phyloP scores from a whole-genome alignment of 2,329 filamentous ascomycete genomes.

The Elsinoe ampelina region DNA sequence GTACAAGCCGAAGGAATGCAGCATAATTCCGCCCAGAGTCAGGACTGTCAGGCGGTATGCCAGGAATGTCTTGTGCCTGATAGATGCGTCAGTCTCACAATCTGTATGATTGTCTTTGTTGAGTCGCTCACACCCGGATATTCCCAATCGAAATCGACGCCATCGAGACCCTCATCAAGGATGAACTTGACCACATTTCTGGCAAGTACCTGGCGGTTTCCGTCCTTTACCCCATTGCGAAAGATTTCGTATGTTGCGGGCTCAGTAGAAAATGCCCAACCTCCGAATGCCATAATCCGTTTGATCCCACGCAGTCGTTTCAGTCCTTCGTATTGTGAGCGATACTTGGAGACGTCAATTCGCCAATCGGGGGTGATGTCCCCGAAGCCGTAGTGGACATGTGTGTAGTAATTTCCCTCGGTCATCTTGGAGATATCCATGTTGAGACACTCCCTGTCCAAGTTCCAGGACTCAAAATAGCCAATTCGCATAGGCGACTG shows the following conservation, averaged over 20 bases:
- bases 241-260: constrained; percentile 31
- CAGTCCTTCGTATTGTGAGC: not conserved
- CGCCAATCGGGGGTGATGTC: constrained; percentile 17
- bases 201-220: constrained; percentile 28
- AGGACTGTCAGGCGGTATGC: too few relatives aligned
- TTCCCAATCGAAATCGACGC: constrained; percentile 42
- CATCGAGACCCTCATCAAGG: constrained; percentile 22
- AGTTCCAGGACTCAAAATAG: constrained; percentile 28
- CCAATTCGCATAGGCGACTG: constrained; percentile 18
- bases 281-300: constrained; percentile 34
- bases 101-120: too few relatives aligned
- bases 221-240: constrained; percentile 26
- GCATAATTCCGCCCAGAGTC: too few relatives aligned
- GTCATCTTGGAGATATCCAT: constrained; percentile 20
- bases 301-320: constrained; percentile 24
- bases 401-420: constrained; percentile 9
- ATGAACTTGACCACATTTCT: constrained; percentile 22
- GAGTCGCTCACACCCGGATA: constrained; percentile 24
- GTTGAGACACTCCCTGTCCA: constrained; percentile 25
- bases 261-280: constrained; percentile 35
- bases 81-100: too few relatives aligned
- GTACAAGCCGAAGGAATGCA: too few relatives aligned
- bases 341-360: constrained; percentile 27
- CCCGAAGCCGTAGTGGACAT: constrained; percentile 31
- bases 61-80: too few relatives aligned